Conservation (phyloP, 768 basidiomycete genomes). For the Ephemerocybe angulata region DNA sequence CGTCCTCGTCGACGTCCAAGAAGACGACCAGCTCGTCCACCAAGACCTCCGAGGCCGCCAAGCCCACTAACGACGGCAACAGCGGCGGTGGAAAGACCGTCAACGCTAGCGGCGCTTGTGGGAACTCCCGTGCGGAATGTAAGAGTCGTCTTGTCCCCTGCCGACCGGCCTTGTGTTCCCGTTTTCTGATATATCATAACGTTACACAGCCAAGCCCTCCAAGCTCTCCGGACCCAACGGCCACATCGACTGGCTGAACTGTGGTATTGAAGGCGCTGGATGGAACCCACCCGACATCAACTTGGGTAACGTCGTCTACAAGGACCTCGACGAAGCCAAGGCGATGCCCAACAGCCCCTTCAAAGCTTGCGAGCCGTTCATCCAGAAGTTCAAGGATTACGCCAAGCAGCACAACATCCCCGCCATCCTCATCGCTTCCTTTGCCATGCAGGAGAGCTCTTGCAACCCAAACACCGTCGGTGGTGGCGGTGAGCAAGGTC, state of each 20-base stretch:
- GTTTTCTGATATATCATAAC: neutral
- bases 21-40: neutral
- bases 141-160: slow-evolving; percentile 1
- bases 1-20: neutral
- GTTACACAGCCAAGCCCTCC: slow-evolving; percentile 43
- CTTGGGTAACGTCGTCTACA: slow-evolving; percentile 47
- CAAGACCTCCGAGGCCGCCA: neutral
- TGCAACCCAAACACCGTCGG: slow-evolving; percentile 69
- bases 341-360: slow-evolving; percentile 52
- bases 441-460: slow-evolving; percentile 82
- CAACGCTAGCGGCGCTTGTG: slow-evolving; percentile 40
- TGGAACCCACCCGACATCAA: slow-evolving; percentile 71
- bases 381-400: slow-evolving; percentile 57
- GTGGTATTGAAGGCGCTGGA: slow-evolving; percentile 63
- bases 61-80: neutral
- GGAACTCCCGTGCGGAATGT: slow-evolving; percentile 50
- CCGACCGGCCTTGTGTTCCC: no score
- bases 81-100: slow-evolving; percentile 25
- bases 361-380: slow-evolving; percentile 48
- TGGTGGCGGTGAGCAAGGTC: slow-evolving; percentile 76
- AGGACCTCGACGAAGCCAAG: slow-evolving; percentile 45
- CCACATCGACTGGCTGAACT: slow-evolving; percentile 73
- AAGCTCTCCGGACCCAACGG: slow-evolving; percentile 62
- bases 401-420: slow-evolving; percentile 51
- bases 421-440: slow-evolving; percentile 74